Evolutionary conservation across 768 basidiomycete genomes (phyloP).

Genomic region (Austroboletus eburneus): DNA sequence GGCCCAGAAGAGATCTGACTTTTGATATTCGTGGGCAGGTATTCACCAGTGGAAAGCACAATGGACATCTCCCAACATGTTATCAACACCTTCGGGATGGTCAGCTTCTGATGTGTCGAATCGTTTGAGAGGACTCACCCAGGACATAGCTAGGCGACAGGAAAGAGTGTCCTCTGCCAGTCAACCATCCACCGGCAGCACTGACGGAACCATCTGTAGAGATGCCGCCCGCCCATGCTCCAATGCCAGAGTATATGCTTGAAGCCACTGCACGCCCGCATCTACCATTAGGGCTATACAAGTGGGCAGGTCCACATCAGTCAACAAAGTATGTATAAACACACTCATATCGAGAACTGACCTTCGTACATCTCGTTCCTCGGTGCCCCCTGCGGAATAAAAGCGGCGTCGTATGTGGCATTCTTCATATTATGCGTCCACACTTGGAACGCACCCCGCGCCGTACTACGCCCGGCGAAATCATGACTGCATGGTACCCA

Average conservation of each 20-base stretch:
- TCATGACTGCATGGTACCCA: constrained; percentile 27
- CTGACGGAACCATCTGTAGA: constrained; percentile 28
- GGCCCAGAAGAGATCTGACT: constrained; percentile 51
- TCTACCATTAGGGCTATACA: constrained; percentile 31
- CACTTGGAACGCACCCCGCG: constrained; percentile 35
- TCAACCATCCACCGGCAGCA: constrained; percentile 45
- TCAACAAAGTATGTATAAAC: background rate
- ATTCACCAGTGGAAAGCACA: constrained; percentile 40
- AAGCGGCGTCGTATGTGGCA: constrained; percentile 29
- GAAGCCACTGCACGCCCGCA: constrained; percentile 45
- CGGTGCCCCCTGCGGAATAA: constrained; percentile 32
- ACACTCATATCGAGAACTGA: background rate
- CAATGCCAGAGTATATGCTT: constrained; percentile 37
- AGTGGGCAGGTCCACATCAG: background rate
- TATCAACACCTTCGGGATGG: constrained; percentile 39
- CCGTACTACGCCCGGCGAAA: constrained; percentile 37
- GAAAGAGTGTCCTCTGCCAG: constrained; percentile 45
- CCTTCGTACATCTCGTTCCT: background rate
- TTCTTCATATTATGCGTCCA: constrained; percentile 42
- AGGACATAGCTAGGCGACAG: constrained; percentile 40
- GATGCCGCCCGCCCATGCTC: constrained; percentile 36
- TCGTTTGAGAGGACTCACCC: constrained; percentile 21
- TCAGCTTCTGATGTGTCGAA: background rate
- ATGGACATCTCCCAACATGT: constrained; percentile 42
- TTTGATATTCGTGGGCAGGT: constrained; percentile 39